Percentiles rank a stretch among this genome's conserved stretches.
Evolutionary conservation across 1,139 yeast species (phyloP).

Genomic region (Meyerozyma sp.): DNA sequence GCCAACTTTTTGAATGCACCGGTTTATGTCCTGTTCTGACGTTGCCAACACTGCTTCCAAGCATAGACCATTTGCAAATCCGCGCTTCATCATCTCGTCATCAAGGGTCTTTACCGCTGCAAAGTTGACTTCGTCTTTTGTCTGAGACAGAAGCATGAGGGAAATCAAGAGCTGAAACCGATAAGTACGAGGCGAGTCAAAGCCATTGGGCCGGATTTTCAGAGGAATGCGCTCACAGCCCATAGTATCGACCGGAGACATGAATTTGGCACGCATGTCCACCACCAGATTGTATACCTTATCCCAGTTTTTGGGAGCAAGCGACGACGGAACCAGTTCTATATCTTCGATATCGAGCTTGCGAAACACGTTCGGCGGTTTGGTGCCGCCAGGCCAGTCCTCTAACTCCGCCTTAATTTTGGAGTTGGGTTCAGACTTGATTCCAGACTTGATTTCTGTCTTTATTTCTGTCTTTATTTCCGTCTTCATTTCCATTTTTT

Average conservation of each 20-base stretch:
- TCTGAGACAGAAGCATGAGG: conserved; percentile 85
- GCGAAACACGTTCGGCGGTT: background rate
- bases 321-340: background rate
- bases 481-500: background rate
- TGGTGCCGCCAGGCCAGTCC: background rate
- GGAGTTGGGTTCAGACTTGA: background rate
- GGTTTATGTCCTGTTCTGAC: conserved; percentile 55
- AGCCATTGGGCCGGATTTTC: conserved; percentile 5
- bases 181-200: conserved; percentile 33
- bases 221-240: conserved; percentile 79
- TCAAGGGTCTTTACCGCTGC: conserved; percentile 66
- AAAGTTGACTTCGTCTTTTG: conserved; percentile 82
- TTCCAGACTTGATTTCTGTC: background rate
- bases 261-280: conserved; percentile 55
- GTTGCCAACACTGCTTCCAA: conserved; percentile 34
- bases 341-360: background rate
- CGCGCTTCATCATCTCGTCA: conserved; percentile 27
- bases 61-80: conserved; percentile 27
- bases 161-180: conserved; percentile 75
- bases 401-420: background rate
- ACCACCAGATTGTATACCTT: conserved; percentile 59
- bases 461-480: background rate
- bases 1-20: conserved; percentile 73
- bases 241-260: conserved; percentile 83
- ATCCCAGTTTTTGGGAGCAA: conserved; percentile 44